Evolutionary conservation across 176 grass and related monocot genomes (phyloP), one percentile per base, ranked within the genome.

Genomic region (Bolboschoenus planiculmis): DNA sequence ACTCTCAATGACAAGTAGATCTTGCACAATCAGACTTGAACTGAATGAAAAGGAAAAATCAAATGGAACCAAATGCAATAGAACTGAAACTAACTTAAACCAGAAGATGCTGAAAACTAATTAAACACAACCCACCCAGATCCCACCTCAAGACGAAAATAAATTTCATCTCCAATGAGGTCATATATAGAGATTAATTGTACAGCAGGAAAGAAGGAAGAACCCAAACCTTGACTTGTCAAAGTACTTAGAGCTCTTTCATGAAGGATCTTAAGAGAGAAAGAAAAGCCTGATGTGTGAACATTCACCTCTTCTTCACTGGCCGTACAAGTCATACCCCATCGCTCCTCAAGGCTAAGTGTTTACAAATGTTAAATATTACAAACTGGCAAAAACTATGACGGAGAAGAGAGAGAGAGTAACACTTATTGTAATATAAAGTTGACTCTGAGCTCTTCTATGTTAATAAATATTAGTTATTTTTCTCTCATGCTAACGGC

Each of bases 261-360:
- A 67, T 95, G 96, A 79, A 93, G 89, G 81, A 98, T 99, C 80
- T 87, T 95, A 15, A 99, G 92, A 63, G 87, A 88, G 83, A 95
- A 99, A 4, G 92, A 90, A 91, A 95, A 99, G 81, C 96, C 96
- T 78, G 92, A 95, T 54, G 86, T 87, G 81, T 88, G 89, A 79
- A 95, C 84, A 87, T 90, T 91, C 74, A 99, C 87, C 84, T 93
- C 92, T 86, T 99, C 87, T 87, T 99, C 91, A 87, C 83, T 93
- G 59, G 92, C 87, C 47, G 88, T 87, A 78, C 89, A 86, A 80
- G 81, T 85, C 87, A 89, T 82, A 61, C 92, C 92, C 79, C 79
- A 90, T 64, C 35, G 79, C 18, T 90, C 90, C 89, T 93, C 83
- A 55, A 99, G 91, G 55, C 96, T 99, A 87, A 51, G 74, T 80